These are phyloP conservation scores for Nepenthes mirabilis DNA, from an alignment of 148 eudicot genomes.

Conservation along the genomic window DNA sequence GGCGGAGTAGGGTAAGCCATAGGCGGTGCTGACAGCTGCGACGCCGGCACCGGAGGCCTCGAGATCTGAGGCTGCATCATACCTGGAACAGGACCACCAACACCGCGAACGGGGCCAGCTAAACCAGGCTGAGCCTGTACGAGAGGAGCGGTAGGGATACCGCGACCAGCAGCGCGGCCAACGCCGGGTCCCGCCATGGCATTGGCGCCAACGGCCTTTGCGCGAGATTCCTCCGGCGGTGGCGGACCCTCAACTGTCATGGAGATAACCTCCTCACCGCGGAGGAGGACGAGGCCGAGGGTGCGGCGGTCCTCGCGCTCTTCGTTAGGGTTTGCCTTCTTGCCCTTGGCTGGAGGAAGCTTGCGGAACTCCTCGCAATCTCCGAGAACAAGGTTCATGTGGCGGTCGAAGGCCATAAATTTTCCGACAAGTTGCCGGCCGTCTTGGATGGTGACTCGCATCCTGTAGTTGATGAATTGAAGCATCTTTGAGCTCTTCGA, in stretches of 20 bases:
- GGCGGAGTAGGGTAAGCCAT: no score
- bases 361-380: conserved; percentile 94
- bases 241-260: conserved; percentile 99
- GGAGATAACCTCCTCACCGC: conserved; percentile 89
- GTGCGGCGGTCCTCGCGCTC: conserved; percentile 71
- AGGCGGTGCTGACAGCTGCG: conserved; percentile 28
- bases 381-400: conserved; percentile 91
- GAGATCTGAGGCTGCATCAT: conserved; percentile 99
- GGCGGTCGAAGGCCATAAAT: conserved; percentile 97
- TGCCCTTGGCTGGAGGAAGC: conserved; percentile 56
- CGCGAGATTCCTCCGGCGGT: conserved; percentile 78
- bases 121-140: conserved; percentile 76
- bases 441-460: conserved; percentile 88
- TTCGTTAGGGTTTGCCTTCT: conserved; percentile 25
- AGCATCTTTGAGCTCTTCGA: conserved; percentile 95
- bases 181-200: conserved; percentile 49
- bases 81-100: conserved; percentile 84
- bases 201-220: conserved; percentile 32
- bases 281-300: conserved; percentile 76
- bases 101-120: conserved; percentile 80
- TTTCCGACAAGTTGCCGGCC: conserved; percentile 87
- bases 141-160: conserved; percentile 43
- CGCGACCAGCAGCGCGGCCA: conserved; percentile 81
- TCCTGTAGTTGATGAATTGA: conserved; percentile 90
- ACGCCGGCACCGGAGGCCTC: conserved; percentile 18